phyloP scores from a whole-genome alignment of 2,329 filamentous ascomycete genomes.

The Pseudophaeomoniella oleicola region DNA sequence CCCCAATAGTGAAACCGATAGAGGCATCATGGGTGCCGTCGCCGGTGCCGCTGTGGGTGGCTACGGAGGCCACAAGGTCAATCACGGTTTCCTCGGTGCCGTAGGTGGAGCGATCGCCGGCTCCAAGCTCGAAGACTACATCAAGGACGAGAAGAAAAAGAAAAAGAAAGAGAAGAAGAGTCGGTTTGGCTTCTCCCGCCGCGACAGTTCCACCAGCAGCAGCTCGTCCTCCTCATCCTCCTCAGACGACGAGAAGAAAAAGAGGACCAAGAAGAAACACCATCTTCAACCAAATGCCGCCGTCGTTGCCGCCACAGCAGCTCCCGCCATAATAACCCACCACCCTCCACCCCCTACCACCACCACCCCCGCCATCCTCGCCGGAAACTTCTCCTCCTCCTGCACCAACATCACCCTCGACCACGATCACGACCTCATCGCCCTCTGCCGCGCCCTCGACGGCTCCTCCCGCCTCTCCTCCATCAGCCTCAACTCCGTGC shows the following conservation, averaged over 20 bases:
- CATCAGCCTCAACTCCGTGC: slow-evolving; percentile 21
- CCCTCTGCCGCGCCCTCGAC: slow-evolving; percentile 16
- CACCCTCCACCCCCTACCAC: slow-evolving; percentile 3
- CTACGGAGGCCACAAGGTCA: slow-evolving; percentile 39
- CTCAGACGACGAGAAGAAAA: slow-evolving; percentile 9
- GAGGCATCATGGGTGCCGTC: slow-evolving; percentile 41
- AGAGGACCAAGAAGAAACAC: slow-evolving; percentile 7
- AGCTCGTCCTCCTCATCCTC: slow-evolving; percentile 5
- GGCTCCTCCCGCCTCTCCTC: slow-evolving; percentile 18
- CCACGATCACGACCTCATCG: slow-evolving; percentile 20
- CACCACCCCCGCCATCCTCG: too few species aligned
- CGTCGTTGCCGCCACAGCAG: slow-evolving; percentile 4
- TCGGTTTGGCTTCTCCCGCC: background rate
- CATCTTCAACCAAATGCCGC: slow-evolving; percentile 3
- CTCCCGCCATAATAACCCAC: background rate
- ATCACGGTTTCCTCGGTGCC: slow-evolving; percentile 43
- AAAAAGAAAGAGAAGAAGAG: background rate
- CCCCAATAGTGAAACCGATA: slow-evolving; percentile 31
- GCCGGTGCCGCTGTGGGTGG: slow-evolving; percentile 43
- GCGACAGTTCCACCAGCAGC: slow-evolving; percentile 6
- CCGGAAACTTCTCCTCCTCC: slow-evolving; percentile 23
- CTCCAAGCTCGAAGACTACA: slow-evolving; percentile 38
- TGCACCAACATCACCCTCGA: slow-evolving; percentile 20
- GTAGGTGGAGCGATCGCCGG: slow-evolving; percentile 43
- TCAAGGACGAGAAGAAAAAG: slow-evolving; percentile 21